phyloP scores from a whole-genome alignment of 2,329 filamentous ascomycete species.

The Colletotrichum sp. region DNA sequence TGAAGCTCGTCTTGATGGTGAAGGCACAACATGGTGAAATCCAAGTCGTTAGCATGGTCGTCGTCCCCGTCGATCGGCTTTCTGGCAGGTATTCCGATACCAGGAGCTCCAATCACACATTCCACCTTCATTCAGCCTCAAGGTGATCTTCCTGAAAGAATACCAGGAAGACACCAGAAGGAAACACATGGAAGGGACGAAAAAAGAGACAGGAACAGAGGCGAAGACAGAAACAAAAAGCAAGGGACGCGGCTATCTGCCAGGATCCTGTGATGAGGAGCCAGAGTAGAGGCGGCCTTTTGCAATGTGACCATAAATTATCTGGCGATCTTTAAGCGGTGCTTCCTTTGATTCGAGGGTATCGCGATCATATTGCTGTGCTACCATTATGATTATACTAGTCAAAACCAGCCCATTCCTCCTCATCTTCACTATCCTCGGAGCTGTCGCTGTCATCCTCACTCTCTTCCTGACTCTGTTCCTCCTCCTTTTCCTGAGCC shows the following conservation, averaged over 20 bases:
- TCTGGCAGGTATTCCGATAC: not conserved
- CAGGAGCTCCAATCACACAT: not conserved
- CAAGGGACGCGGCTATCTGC: not conserved
- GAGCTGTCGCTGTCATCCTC: conserved; percentile 19
- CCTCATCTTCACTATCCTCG: conserved; percentile 23
- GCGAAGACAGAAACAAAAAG: not conserved
- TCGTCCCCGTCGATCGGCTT: not conserved
- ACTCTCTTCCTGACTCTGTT: not conserved
- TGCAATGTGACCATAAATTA: accelerated
- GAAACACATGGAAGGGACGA: not conserved
- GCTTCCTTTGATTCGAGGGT: not conserved
- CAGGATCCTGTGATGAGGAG: not conserved
- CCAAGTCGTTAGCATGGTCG: not conserved
- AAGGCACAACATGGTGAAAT: not conserved
- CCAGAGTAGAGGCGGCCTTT: not conserved
- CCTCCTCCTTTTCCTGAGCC: not conserved
- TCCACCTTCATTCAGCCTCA: not conserved
- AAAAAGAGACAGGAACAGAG: not conserved
- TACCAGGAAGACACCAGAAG: not conserved
- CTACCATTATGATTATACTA: not conserved
- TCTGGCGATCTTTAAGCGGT: not conserved
- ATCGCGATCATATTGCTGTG: not conserved
- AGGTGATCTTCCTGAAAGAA: not conserved
- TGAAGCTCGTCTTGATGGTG: not conserved
- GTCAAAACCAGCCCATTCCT: conserved; percentile 29